Percentiles rank a stretch among this genome's conserved stretches.
These are phyloP conservation scores for Aegilops tauschii DNA, from an alignment of 176 grass and related monocot species.

Conservation along the genomic window DNA sequence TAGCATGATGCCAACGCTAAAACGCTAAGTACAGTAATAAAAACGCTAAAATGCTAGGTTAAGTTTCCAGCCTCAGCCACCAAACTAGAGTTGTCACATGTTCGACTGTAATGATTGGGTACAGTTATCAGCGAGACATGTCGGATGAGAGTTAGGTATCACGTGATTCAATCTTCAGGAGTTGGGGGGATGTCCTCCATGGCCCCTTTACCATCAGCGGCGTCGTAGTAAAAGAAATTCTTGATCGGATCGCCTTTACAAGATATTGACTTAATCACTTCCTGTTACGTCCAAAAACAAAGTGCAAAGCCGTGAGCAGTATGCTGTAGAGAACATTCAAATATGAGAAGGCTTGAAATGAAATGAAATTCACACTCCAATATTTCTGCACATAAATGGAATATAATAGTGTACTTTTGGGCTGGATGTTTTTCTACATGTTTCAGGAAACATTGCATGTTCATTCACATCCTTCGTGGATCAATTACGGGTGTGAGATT, in stretches of 20 bases:
- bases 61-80: neutral
- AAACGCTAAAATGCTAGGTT: neutral
- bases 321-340: neutral
- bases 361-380: too few species aligned
- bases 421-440: too few species aligned
- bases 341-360: too few species aligned
- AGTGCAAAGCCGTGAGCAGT: neutral
- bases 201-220: constrained; percentile 75
- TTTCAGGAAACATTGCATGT: too few species aligned
- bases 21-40: neutral
- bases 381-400: too few species aligned
- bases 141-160: constrained; percentile 1
- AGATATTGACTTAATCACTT: constrained; percentile 92
- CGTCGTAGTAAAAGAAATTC: constrained; percentile 89
- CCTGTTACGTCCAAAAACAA: constrained; percentile 40
- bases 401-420: too few species aligned
- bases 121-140: constrained; percentile 16
- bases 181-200: constrained; percentile 64
- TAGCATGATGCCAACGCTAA: neutral
- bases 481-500: too few species aligned
- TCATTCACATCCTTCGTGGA: too few species aligned
- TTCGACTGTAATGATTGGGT: constrained; percentile 3
- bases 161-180: neutral
- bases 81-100: constrained; percentile 10
- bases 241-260: constrained; percentile 85